These are phyloP conservation scores for Lenwebbia sp. DNA, from an alignment of 345 rosid genomes.

Conservation along the genomic window DNA sequence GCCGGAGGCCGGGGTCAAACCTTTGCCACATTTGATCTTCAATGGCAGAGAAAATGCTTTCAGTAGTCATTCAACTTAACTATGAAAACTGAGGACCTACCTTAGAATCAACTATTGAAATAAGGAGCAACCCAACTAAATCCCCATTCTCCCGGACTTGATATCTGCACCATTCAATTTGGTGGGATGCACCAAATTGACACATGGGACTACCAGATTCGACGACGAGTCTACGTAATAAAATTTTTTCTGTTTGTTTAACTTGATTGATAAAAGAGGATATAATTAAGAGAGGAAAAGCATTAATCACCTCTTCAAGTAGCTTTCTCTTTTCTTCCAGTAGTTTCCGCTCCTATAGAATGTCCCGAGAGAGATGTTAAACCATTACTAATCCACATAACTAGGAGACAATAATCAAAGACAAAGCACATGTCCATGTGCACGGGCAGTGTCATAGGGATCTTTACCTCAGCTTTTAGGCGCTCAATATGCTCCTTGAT, in stretches of 20 bases:
- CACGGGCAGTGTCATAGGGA: background rate
- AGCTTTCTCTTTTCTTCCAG: background rate
- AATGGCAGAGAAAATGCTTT: background rate
- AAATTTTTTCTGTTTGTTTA: background rate
- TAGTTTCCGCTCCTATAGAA: constrained; percentile 3
- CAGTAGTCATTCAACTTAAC: background rate
- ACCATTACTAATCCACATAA: background rate
- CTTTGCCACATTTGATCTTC: background rate
- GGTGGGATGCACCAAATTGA: background rate
- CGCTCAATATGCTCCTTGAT: constrained; percentile 50
- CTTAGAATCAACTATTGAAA: background rate
- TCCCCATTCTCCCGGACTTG: background rate
- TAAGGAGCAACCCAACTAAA: background rate
- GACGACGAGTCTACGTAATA: background rate
- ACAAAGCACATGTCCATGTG: background rate
- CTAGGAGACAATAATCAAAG: background rate
- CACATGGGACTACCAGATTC: background rate
- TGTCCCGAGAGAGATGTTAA: background rate
- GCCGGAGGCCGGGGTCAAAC: background rate
- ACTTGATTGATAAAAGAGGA: background rate
- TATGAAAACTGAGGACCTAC: background rate
- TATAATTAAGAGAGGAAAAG: background rate
- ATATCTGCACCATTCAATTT: background rate
- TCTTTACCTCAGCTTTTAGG: constrained; percentile 52
- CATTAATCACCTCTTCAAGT: background rate